Percentiles rank a stretch among this genome's conserved stretches.
These are phyloP conservation scores for Choiromyces venosus DNA, from an alignment of 495 filamentous ascomycete species.

Conservation along the genomic window DNA sequence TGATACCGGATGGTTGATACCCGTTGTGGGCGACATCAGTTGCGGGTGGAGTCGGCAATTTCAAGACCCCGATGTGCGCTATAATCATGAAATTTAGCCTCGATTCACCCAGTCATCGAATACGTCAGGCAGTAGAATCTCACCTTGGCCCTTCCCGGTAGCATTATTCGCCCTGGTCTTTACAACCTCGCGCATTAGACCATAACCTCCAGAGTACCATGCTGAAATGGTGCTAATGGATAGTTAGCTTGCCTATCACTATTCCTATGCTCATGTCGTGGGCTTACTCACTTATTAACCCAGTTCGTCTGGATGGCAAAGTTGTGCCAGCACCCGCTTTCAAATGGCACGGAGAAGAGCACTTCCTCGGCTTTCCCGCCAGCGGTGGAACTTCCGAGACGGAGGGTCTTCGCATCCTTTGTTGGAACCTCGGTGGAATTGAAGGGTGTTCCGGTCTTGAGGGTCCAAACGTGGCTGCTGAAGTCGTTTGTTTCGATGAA, in stretches of 20 bases:
- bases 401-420: conserved; percentile 22
- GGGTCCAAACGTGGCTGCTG: conserved; percentile 54
- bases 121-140: neutral
- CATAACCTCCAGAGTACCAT: conserved; percentile 51
- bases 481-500: conserved; percentile 56
- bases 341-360: conserved; percentile 47
- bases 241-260: neutral
- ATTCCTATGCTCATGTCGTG: neutral
- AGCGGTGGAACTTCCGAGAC: conserved; percentile 25
- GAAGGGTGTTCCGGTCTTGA: conserved; percentile 49
- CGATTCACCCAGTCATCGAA: neutral
- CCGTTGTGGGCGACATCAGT: conserved; percentile 52
- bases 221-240: conserved; percentile 50
- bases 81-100: conserved; percentile 3
- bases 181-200: conserved; percentile 49
- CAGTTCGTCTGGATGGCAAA: conserved; percentile 55
- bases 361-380: conserved; percentile 36
- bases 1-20: conserved; percentile 49
- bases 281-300: conserved; percentile 47
- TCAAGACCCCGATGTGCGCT: conserved; percentile 53
- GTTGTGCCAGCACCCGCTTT: conserved; percentile 52
- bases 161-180: conserved; percentile 50
- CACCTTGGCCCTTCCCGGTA: conserved; percentile 52
- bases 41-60: conserved; percentile 53
- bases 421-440: conserved; percentile 12